phyloP scores from a whole-genome alignment of 768 basidiomycete species.

The Phallus indusiatus region DNA sequence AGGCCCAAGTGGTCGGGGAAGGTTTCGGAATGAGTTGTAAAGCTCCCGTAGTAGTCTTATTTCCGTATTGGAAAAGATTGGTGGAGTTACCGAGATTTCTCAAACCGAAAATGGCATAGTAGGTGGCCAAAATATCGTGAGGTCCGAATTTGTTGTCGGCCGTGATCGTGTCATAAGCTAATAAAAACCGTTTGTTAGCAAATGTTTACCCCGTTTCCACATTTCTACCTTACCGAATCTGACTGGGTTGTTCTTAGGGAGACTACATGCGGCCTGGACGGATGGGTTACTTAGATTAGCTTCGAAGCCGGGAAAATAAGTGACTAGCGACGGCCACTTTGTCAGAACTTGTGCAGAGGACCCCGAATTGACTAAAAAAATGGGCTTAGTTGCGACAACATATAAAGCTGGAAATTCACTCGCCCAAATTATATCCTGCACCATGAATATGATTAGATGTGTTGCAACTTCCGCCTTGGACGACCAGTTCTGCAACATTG shows the following conservation, averaged over 20 bases:
- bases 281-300: not conserved
- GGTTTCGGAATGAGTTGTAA: not conserved
- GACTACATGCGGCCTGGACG: not conserved
- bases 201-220: not conserved
- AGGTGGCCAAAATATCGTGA: not conserved
- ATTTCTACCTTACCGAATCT: not conserved
- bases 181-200: not conserved
- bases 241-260: not conserved
- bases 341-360: not conserved
- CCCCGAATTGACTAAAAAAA: not conserved
- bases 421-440: not conserved
- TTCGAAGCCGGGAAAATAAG: not conserved
- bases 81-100: not conserved
- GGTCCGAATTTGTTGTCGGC: not conserved
- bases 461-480: not conserved
- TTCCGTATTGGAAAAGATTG: not conserved
- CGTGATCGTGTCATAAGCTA: not conserved
- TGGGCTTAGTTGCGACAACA: not conserved
- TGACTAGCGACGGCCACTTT: constrained; percentile 1
- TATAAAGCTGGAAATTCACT: not conserved
- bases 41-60: not conserved
- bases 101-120: not conserved
- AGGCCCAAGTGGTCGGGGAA: not conserved
- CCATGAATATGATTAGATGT: not conserved
- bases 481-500: not conserved